A percentile compares a stretch with the other conserved stretches of the same genome.
phyloP scores from a whole-genome alignment of 2,329 filamentous ascomycete species.

The Aquanectria penicillioides region DNA sequence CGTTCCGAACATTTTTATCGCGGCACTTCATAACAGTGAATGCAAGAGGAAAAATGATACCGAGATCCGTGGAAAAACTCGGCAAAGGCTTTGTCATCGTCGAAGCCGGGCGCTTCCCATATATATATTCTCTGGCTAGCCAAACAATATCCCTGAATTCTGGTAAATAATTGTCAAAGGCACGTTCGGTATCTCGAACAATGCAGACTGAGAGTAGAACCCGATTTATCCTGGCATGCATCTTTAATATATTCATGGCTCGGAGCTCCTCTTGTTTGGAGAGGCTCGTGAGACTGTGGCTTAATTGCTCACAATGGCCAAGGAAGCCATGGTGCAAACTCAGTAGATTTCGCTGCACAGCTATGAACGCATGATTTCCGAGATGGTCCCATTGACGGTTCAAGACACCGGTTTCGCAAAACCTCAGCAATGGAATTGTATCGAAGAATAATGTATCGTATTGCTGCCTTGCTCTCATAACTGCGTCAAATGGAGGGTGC shows the following conservation, averaged over 20 bases:
- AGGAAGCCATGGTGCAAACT: background rate
- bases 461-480: background rate
- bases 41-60: background rate
- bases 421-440: background rate
- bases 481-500: background rate
- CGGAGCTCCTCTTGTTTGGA: background rate
- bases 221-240: background rate
- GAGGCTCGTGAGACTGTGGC: background rate
- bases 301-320: background rate
- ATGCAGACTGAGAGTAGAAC: background rate
- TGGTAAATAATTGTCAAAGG: background rate
- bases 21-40: background rate
- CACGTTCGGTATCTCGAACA: background rate
- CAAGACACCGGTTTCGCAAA: background rate
- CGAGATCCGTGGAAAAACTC: background rate
- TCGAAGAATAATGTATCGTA: conserved; percentile 1
- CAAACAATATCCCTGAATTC: background rate
- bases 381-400: conserved; percentile 1
- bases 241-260: background rate
- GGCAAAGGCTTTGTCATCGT: background rate
- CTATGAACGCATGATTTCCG: background rate
- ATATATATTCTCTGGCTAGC: background rate
- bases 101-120: background rate
- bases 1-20: background rate
- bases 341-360: background rate